phyloP scores from a whole-genome alignment of 2,329 filamentous ascomycete genomes.

The Ophiosphaerella korrae region DNA sequence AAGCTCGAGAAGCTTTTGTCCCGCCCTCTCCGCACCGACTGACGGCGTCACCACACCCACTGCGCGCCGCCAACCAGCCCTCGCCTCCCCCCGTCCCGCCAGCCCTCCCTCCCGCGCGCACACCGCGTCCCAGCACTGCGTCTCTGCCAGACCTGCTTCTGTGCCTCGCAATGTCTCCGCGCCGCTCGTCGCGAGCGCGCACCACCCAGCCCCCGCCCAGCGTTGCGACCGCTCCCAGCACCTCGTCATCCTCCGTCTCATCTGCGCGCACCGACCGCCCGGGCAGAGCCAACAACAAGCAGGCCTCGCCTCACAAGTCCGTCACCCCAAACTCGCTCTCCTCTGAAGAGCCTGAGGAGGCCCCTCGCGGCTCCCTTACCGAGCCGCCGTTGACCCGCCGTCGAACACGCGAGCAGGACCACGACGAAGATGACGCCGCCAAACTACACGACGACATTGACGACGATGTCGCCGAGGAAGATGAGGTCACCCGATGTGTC shows the following conservation, averaged over 20 bases:
- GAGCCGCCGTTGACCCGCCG: slow-evolving; percentile 75
- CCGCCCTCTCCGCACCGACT: slow-evolving; percentile 43
- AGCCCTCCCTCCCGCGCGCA: slow-evolving; percentile 15
- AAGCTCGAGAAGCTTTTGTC: slow-evolving; percentile 46
- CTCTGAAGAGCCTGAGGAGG: slow-evolving; percentile 68
- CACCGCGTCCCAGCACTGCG: slow-evolving; percentile 11
- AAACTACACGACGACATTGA: slow-evolving; percentile 61
- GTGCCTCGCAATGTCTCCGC: slow-evolving; percentile 64
- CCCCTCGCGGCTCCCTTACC: slow-evolving; percentile 55
- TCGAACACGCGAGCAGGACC: slow-evolving; percentile 76
- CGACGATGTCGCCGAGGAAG: slow-evolving; percentile 69
- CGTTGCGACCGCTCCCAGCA: slow-evolving; percentile 73
- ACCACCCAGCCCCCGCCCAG: slow-evolving; percentile 71
- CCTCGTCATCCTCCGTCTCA: slow-evolving; percentile 72
- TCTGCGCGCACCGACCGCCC: slow-evolving; percentile 77
- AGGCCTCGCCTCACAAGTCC: slow-evolving; percentile 74
- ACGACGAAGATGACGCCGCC: slow-evolving; percentile 57
- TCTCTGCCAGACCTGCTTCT: slow-evolving; percentile 3
- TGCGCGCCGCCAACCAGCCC: slow-evolving; percentile 25
- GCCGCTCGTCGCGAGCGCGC: slow-evolving; percentile 90
- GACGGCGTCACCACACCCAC: slow-evolving; percentile 28
- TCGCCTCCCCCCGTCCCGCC: slow-evolving; percentile 16
- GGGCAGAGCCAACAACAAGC: slow-evolving; percentile 74
- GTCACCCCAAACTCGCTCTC: slow-evolving; percentile 74
- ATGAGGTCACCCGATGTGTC: slow-evolving; percentile 93